Evolutionary conservation across 306 rosid species (phyloP).

Genomic region (Medicago arabica): DNA sequence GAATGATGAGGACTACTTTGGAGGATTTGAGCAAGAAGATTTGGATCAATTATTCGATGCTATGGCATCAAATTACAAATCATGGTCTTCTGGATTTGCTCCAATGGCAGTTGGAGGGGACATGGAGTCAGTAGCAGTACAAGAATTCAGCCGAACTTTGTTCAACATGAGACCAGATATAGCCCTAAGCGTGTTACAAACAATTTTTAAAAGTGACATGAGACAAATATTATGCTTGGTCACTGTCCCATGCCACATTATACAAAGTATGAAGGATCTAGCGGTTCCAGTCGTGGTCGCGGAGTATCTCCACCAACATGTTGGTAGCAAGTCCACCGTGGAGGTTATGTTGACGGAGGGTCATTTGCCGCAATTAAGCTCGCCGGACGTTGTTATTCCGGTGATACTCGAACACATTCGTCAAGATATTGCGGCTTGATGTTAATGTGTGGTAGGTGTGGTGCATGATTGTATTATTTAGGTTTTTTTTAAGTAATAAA

Average conservation of each 20-base stretch:
- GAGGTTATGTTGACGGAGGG: conserved; percentile 55
- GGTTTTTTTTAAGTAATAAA: neutral
- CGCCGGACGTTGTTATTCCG: conserved; percentile 50
- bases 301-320: conserved; percentile 48
- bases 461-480: conserved; percentile 12
- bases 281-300: conserved; percentile 55
- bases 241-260: conserved; percentile 51
- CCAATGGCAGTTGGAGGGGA: conserved; percentile 81
- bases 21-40: conserved; percentile 82
- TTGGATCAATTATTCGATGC: conserved; percentile 68
- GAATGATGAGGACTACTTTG: conserved; percentile 72
- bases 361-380: conserved; percentile 51
- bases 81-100: conserved; percentile 85
- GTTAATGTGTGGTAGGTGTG: neutral
- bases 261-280: conserved; percentile 50
- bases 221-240: conserved; percentile 44
- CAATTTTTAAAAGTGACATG: conserved; percentile 52
- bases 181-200: conserved; percentile 46
- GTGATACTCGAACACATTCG: conserved; percentile 47
- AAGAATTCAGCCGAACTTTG: conserved; percentile 76
- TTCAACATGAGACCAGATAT: conserved; percentile 60
- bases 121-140: conserved; percentile 79
- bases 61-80: conserved; percentile 68
- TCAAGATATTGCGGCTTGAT: conserved; percentile 39
- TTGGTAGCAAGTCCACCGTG: conserved; percentile 35